Evolutionary conservation across 1,139 yeast species (phyloP).

Genomic region (Hansenula lynferdii): DNA sequence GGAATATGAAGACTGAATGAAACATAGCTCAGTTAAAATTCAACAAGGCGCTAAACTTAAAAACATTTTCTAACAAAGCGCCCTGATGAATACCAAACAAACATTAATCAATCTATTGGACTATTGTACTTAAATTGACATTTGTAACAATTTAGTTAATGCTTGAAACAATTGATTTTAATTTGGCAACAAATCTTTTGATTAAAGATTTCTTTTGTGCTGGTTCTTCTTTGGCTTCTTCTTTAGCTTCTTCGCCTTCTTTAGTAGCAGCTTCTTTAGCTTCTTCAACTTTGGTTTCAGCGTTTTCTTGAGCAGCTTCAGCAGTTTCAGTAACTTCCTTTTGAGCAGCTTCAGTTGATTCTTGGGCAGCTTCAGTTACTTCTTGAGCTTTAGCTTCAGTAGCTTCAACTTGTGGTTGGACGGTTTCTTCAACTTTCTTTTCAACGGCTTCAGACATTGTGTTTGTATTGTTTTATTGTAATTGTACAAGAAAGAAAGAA

Average conservation of each 20-base stretch:
- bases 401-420: conserved; percentile 17
- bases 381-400: conserved; percentile 11
- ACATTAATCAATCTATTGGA: conserved; percentile 4
- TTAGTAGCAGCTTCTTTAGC: conserved; percentile 16
- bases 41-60: neutral
- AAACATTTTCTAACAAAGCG: neutral
- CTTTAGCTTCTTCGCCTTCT: conserved; percentile 10
- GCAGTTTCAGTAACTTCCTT: conserved; percentile 12
- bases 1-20: too few relatives aligned
- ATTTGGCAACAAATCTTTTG: conserved; percentile 43
- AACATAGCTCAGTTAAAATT: too few relatives aligned
- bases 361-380: neutral
- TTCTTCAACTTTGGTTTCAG: conserved; percentile 11
- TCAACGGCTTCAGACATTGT: conserved; percentile 13
- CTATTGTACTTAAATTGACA: neutral
- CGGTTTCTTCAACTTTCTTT: conserved; percentile 18
- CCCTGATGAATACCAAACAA: neutral
- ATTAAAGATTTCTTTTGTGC: conserved; percentile 42
- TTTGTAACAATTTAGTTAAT: conserved; percentile 8
- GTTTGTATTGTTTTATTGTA: neutral
- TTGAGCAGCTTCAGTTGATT: conserved; percentile 20
- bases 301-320: conserved; percentile 10
- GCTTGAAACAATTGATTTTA: conserved; percentile 32
- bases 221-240: conserved; percentile 1
- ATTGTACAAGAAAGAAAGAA: neutral